Conservation (phyloP, 768 basidiomycete species). For the Leccinum obscurum region DNA sequence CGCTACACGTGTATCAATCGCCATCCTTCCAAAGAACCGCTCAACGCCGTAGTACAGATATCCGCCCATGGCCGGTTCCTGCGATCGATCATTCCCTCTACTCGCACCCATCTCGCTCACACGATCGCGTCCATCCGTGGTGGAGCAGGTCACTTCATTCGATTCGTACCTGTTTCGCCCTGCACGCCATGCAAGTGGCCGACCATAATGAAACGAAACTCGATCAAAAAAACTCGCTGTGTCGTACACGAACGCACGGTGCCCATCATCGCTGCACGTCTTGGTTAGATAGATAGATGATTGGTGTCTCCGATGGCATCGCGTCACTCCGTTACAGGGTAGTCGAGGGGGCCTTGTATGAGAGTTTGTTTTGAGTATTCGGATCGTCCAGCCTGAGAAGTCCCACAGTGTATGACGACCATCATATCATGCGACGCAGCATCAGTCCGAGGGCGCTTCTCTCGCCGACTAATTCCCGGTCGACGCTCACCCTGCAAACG, state of each 20-base stretch:
- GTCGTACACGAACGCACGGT: background rate
- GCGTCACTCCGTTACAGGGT: constrained; percentile 3
- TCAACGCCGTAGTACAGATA: background rate
- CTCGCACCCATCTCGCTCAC: background rate
- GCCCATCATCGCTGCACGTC: background rate
- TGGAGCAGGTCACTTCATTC: constrained; percentile 1
- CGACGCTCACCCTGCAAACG: constrained; percentile 2
- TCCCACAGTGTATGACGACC: constrained; percentile 1
- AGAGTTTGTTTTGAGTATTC: background rate
- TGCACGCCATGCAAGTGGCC: background rate
- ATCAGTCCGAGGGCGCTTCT: background rate
- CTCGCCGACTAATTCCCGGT: background rate
- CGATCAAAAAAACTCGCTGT: constrained; percentile 3
- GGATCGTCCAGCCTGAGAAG: background rate
- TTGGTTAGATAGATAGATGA: background rate
- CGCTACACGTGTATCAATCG: constrained; percentile 20
- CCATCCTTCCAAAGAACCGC: constrained; percentile 1
- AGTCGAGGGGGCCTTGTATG: background rate
- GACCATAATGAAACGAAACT: constrained; percentile 1
- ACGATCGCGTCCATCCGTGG: background rate
- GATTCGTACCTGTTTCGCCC: constrained; percentile 1
- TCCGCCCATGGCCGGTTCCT: constrained; percentile 1
- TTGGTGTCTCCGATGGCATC: constrained; percentile 4
- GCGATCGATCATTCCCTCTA: constrained; percentile 9
- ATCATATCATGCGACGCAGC: background rate